Percentiles rank a stretch among this genome's conserved stretches.
phyloP scores from a whole-genome alignment of 495 filamentous ascomycete species.

The Penicillium roqueforti region DNA sequence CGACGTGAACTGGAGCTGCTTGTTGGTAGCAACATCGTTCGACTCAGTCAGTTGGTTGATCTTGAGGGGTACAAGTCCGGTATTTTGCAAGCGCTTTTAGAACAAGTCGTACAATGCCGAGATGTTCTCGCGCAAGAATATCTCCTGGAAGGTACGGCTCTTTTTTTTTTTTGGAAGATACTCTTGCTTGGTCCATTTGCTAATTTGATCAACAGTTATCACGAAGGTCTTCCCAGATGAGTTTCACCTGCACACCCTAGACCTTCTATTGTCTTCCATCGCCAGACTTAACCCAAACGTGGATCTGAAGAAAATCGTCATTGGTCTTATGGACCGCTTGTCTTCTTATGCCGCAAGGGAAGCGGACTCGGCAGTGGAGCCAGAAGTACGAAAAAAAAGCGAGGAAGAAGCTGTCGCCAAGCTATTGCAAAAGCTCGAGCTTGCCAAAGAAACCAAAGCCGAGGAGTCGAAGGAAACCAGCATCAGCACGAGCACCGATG shows the following conservation, averaged over 20 bases:
- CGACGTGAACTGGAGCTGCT: conserved; percentile 90
- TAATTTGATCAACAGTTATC: conserved; percentile 59
- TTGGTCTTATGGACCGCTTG: conserved; percentile 93
- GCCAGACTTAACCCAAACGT: conserved; percentile 90
- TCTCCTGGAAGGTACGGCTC: conserved; percentile 68
- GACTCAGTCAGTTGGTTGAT: conserved; percentile 93
- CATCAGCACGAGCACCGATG: conserved; percentile 29
- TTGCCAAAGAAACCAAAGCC: conserved; percentile 58
- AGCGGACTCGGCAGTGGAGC: conserved; percentile 68
- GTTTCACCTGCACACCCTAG: conserved; percentile 93
- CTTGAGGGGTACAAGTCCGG: conserved; percentile 87
- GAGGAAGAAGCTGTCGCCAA: conserved; percentile 79
- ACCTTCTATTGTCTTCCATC: conserved; percentile 87
- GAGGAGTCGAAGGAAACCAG: conserved; percentile 31
- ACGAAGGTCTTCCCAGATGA: conserved; percentile 99
- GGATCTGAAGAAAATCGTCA: conserved; percentile 96
- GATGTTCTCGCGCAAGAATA: conserved; percentile 98
- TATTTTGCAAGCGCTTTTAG: conserved; percentile 82
- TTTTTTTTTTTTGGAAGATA: background rate
- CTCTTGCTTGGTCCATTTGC: conserved; percentile 3
- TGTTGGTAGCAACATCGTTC: conserved; percentile 91
- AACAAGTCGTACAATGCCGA: conserved; percentile 96
- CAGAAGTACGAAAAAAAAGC: conserved; percentile 65
- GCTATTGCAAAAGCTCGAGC: conserved; percentile 70
- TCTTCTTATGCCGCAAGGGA: conserved; percentile 90